Percentiles rank a stretch among this genome's conserved stretches.
phyloP scores from a whole-genome alignment of 192 early-diverging fungal species.

The Coemansia sp. region DNA sequence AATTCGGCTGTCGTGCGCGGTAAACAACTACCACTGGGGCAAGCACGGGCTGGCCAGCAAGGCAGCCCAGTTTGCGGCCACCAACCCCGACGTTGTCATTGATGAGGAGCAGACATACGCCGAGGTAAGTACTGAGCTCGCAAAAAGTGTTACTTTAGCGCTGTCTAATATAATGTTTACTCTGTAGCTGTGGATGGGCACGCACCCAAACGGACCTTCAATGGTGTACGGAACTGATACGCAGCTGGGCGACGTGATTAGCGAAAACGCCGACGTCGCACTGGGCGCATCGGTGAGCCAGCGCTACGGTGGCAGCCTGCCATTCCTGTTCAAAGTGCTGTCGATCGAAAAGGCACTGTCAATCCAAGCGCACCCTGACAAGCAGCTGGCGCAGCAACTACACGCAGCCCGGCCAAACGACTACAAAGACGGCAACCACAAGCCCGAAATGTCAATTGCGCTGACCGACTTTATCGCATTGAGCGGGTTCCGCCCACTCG shows the following conservation, averaged over 20 bases:
- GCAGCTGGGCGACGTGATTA: conserved; percentile 57
- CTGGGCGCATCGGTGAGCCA: conserved; percentile 58
- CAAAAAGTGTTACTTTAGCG: no score
- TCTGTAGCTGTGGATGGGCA: conserved; percentile 94
- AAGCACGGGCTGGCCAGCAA: conserved; percentile 77
- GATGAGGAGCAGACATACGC: conserved; percentile 79
- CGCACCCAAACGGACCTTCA: conserved; percentile 90
- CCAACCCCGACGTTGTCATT: conserved; percentile 58
- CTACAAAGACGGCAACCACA: conserved; percentile 93
- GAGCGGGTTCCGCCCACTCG: conserved; percentile 85
- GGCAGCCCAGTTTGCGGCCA: conserved; percentile 80
- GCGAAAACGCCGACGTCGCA: conserved; percentile 51
- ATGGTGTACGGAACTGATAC: conserved; percentile 49
- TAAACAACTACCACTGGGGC: conserved; percentile 97
- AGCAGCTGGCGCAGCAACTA: conserved; percentile 73
- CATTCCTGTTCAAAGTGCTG: conserved; percentile 97
- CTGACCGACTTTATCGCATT: conserved; percentile 93
- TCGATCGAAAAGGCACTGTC: conserved; percentile 87
- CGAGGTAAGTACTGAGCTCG: conserved; percentile 61
- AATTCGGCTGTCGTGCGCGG: conserved; percentile 66
- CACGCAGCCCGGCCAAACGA: conserved; percentile 70
- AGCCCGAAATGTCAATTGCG: conserved; percentile 97
- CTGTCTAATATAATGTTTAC: not conserved
- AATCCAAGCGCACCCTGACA: conserved; percentile 98
- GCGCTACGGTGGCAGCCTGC: conserved; percentile 75